phyloP scores from a whole-genome alignment of 306 rosid genomes.

The Astragalus membranaceus region DNA sequence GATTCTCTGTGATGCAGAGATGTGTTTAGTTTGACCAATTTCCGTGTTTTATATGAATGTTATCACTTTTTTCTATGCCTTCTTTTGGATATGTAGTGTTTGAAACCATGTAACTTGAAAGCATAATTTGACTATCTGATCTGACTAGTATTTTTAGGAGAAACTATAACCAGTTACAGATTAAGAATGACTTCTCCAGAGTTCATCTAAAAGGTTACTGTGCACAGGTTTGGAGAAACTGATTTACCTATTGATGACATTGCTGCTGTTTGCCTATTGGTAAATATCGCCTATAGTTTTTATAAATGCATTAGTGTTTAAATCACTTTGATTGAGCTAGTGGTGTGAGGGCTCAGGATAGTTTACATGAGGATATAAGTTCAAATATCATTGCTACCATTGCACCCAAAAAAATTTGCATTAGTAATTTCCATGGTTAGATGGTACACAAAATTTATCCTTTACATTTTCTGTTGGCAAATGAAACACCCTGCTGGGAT shows the following conservation, averaged over 20 bases:
- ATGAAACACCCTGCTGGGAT: not conserved
- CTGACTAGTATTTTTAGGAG: not conserved
- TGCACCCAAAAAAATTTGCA: not conserved
- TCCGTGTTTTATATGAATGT: not conserved
- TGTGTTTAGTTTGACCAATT: not conserved
- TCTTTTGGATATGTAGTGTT: not conserved
- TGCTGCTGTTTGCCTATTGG: constrained; percentile 88
- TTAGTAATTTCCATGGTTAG: not conserved
- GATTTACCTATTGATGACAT: constrained; percentile 94
- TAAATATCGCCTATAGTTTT: constrained; percentile 28
- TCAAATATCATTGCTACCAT: not conserved
- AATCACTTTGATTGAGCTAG: not conserved
- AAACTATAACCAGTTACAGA: not conserved
- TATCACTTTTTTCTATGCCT: not conserved
- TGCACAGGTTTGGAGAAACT: constrained; percentile 78
- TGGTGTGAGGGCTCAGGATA: not conserved
- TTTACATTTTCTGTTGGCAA: constrained; percentile 8
- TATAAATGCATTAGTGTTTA: constrained; percentile 4
- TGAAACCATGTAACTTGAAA: constrained; percentile 6
- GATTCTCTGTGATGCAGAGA: not conserved
- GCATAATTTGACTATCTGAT: constrained; percentile 1
- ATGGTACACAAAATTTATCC: not conserved
- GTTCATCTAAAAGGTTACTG: constrained; percentile 21
- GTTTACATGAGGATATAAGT: not conserved
- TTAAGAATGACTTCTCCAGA: constrained; percentile 1